phyloP scores from a whole-genome alignment of 768 basidiomycete genomes.

The Heimioporus sp. region DNA sequence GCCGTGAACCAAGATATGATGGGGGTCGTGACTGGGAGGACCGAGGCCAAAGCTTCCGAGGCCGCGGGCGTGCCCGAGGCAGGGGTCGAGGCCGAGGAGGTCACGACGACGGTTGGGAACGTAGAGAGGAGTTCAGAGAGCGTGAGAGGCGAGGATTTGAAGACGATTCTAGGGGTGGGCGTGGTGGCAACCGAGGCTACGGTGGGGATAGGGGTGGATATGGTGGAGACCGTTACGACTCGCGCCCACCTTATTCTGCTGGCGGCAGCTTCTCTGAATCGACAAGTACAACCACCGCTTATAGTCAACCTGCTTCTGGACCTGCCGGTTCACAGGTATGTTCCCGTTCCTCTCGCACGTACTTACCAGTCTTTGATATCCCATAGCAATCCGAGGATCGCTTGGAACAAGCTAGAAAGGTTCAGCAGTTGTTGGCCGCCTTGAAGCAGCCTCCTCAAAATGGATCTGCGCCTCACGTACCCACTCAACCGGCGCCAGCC shows the following conservation, averaged over 20 bases:
- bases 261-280: conserved; percentile 25
- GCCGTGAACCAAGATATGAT: conserved; percentile 35
- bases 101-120: conserved; percentile 44
- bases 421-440: conserved; percentile 81
- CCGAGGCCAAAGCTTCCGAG: conserved; percentile 36
- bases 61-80: conserved; percentile 38
- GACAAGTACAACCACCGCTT: conserved; percentile 20
- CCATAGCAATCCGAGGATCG: conserved; percentile 56
- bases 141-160: conserved; percentile 35
- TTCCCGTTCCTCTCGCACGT: neutral
- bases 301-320: conserved; percentile 22
- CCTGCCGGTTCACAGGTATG: conserved; percentile 30
- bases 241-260: conserved; percentile 36
- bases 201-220: conserved; percentile 42
- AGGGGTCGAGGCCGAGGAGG: conserved; percentile 37
- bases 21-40: conserved; percentile 49
- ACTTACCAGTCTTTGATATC: neutral
- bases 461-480: conserved; percentile 20
- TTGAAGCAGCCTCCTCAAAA: conserved; percentile 69
- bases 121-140: conserved; percentile 42
- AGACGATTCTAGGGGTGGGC: conserved; percentile 35
- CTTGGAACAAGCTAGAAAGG: conserved; percentile 82
- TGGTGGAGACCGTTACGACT: conserved; percentile 44
- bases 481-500: conserved; percentile 30
- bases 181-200: conserved; percentile 37